Base-by-base conservation (phyloP, 768 basidiomycete species). In the Lyophyllum semitale region DNA sequence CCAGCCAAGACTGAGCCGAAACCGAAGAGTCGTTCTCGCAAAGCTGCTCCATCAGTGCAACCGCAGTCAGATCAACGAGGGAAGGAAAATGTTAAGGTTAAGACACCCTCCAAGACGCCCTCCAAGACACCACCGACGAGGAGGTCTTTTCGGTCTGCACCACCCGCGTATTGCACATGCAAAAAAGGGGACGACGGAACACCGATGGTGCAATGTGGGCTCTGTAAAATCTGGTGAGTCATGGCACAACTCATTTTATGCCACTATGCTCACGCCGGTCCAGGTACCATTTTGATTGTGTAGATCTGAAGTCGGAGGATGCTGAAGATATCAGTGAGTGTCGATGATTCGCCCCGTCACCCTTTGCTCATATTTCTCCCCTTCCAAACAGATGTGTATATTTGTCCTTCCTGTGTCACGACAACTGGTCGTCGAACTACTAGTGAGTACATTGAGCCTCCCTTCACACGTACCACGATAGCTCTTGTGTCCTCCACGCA, bases 261-360 rank as follows among this genome's bases (percentile, higher is more conserved):
- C 27, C 46, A 43, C 40, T 44, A 9, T 53, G 35, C 57, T 64
- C 46, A 43, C 27, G 20, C 40, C 7, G 40, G 22, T 41, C 3
- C 48, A 94, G 92, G 92, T 92, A 84, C 70, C 92, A 94, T 69
- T 93, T 93, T 62, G 70, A 72, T n/a, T 94, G 92, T 71, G 78
- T 93, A 9, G 73, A 81, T 55, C 68, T 93, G 45, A 77, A 68
- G 54, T 81, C 83, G 60, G 72, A 77, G 48, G 79, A 86, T 60
- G 91, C 91, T 8, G 85, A 85, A 64, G 87, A 90, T 67, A 88
- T 94, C 68, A 82, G 90, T 91, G 69, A 77, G 90, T 82, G 17
- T 48, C 17, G 32, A 32, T 33, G 51, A 18, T 32, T 41, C 8
- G 44, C 25, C 32, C 32, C 4, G 18, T n/a, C 15, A 12, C 25